Percentiles rank a stretch among this genome's conserved stretches.
Evolutionary conservation across 148 eudicot species (phyloP).

Genomic region (Agrostemma githago): DNA sequence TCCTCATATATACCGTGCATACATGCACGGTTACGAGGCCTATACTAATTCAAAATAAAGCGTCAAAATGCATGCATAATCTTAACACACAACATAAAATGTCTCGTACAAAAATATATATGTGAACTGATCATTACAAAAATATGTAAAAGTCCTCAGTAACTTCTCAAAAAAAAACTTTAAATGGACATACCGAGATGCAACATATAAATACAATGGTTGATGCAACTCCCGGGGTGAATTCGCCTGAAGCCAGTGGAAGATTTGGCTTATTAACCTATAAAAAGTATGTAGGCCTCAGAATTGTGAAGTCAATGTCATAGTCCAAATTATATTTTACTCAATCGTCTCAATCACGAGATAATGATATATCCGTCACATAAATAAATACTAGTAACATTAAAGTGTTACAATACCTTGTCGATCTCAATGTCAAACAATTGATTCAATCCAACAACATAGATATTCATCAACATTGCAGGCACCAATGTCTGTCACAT

Average conservation of each 20-base stretch:
- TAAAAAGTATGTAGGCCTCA: background rate
- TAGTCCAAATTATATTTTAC: no score
- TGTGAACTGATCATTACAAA: no score
- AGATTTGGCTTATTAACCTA: slow-evolving; percentile 30
- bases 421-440: slow-evolving; percentile 27
- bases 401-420: slow-evolving; percentile 19
- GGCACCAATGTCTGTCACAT: slow-evolving; percentile 26
- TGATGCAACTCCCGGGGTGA: slow-evolving; percentile 16
- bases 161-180: background rate
- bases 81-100: no score
- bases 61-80: no score
- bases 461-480: slow-evolving; percentile 28
- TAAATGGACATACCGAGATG: slow-evolving; percentile 11
- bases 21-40: no score
- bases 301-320: background rate
- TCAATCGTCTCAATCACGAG: background rate
- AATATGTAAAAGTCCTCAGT: no score
- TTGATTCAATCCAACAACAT: slow-evolving; percentile 31
- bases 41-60: no score
- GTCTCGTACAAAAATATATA: no score
- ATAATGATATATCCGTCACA: background rate
- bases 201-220: slow-evolving; percentile 20
- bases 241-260: slow-evolving; percentile 31
- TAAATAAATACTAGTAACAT: no score
- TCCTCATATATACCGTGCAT: no score